Evolutionary conservation across 2,329 filamentous ascomycete species (phyloP).

Genomic region (Leptographium wingfieldii): DNA sequence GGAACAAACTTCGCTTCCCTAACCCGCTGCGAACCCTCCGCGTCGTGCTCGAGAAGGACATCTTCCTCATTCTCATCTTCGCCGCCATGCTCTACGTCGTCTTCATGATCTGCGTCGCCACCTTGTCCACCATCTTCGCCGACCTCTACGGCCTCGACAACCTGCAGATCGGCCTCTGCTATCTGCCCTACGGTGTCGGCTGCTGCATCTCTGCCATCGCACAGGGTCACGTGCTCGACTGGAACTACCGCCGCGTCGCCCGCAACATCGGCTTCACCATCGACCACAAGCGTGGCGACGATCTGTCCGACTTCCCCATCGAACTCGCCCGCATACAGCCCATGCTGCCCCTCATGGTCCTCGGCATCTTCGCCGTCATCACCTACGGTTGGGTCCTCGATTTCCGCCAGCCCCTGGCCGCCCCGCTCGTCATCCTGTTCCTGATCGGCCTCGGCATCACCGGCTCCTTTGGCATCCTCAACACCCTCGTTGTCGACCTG

Average conservation of each 20-base stretch:
- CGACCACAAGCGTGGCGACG: constrained; percentile 42
- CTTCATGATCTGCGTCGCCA: constrained; percentile 41
- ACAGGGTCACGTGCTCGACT: constrained; percentile 48
- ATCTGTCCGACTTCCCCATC: constrained; percentile 39
- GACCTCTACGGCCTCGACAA: constrained; percentile 38
- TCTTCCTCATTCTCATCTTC: constrained; percentile 39
- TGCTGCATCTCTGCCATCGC: constrained; percentile 34
- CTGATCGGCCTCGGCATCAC: constrained; percentile 45
- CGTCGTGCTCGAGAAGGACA: constrained; percentile 44
- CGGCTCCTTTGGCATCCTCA: constrained; percentile 50
- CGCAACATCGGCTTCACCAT: constrained; percentile 47
- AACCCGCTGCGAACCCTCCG: constrained; percentile 43
- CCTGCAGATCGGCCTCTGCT: constrained; percentile 40
- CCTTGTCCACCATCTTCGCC: constrained; percentile 38
- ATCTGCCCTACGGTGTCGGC: constrained; percentile 39
- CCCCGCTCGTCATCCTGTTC: constrained; percentile 42
- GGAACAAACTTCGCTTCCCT: constrained; percentile 23
- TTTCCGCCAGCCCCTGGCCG: constrained; percentile 30
- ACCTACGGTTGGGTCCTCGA: constrained; percentile 43
- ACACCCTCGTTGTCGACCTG: constrained; percentile 50
- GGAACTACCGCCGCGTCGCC: constrained; percentile 61
- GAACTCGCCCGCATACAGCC: constrained; percentile 42
- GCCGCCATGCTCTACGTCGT: constrained; percentile 42
- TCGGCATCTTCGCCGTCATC: constrained; percentile 40
- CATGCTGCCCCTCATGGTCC: constrained; percentile 38